These are phyloP conservation scores for Penicillium coffeae DNA, from an alignment of 495 filamentous ascomycete genomes.

Conservation along the genomic window DNA sequence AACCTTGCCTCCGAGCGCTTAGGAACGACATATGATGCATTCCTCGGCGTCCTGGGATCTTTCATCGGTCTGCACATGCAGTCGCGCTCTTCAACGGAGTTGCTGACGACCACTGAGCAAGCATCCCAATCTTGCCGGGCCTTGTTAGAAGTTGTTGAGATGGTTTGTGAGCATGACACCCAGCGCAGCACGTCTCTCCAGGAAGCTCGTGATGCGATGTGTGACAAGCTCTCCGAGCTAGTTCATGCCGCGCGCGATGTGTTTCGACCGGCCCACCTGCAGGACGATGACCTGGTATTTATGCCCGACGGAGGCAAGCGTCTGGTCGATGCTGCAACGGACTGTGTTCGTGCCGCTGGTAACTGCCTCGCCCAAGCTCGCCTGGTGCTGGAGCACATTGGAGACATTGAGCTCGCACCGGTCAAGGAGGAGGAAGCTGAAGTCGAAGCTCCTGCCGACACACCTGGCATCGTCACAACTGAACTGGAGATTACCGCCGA, in stretches of 20 bases:
- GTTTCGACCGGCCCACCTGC: slow-evolving; percentile 56
- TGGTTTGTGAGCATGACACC: slow-evolving; percentile 72
- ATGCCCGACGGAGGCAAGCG: slow-evolving; percentile 76
- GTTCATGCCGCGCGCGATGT: slow-evolving; percentile 76
- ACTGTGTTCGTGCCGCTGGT: slow-evolving; percentile 84
- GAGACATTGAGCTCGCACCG: slow-evolving; percentile 84
- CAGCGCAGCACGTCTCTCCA: slow-evolving; percentile 60
- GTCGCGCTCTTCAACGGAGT: slow-evolving; percentile 78
- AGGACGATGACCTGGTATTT: slow-evolving; percentile 68
- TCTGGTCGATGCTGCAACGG: slow-evolving; percentile 76
- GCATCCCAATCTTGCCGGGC: slow-evolving; percentile 75
- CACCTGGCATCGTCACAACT: slow-evolving; percentile 9
- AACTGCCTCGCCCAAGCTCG: slow-evolving; percentile 86
- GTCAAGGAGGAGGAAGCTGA: slow-evolving; percentile 43
- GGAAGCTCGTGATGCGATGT: slow-evolving; percentile 72
- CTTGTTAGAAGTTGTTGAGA: slow-evolving; percentile 75
- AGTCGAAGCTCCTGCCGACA: slow-evolving; percentile 4
- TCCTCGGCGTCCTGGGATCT: slow-evolving; percentile 81
- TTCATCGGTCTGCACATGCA: slow-evolving; percentile 92
- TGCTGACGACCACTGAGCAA: slow-evolving; percentile 71
- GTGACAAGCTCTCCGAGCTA: slow-evolving; percentile 70
- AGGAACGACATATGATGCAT: slow-evolving; percentile 72
- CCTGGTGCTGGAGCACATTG: slow-evolving; percentile 80
- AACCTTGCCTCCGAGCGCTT: slow-evolving; percentile 66
- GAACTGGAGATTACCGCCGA: slow-evolving; percentile 14